phyloP scores from a whole-genome alignment of 306 rosid species.

The Astragalus membranaceus region DNA sequence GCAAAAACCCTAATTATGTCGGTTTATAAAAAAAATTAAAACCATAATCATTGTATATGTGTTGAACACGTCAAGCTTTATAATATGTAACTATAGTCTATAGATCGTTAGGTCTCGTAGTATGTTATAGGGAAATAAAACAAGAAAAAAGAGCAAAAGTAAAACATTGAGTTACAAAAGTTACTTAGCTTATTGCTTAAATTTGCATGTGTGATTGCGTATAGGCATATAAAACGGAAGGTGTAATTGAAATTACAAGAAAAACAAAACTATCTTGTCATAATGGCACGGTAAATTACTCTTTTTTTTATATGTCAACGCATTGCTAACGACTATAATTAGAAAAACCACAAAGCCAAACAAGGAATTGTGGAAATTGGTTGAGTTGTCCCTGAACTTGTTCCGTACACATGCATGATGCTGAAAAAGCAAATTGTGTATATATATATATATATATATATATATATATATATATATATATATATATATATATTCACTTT shows the following conservation, averaged over 20 bases:
- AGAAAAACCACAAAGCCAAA: neutral
- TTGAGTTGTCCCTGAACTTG: slow-evolving; percentile 16
- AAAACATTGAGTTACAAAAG: neutral
- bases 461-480: too few relatives aligned
- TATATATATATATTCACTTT: too few relatives aligned
- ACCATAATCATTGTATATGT: too few relatives aligned
- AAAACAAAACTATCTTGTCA: slow-evolving; percentile 20
- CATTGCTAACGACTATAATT: neutral
- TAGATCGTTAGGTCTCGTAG: neutral
- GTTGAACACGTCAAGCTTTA: too few relatives aligned
- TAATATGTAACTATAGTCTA: too few relatives aligned
- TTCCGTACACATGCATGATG: slow-evolving; percentile 32
- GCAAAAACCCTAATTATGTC: too few relatives aligned
- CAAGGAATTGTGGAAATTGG: neutral
- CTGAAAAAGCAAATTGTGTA: slow-evolving; percentile 10
- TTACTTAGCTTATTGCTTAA: neutral
- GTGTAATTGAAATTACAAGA: neutral
- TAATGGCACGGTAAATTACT: neutral
- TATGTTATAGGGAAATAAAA: neutral
- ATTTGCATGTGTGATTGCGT: slow-evolving; percentile 18
- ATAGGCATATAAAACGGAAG: slow-evolving; percentile 12
- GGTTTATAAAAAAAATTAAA: too few relatives aligned
- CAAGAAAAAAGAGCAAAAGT: neutral
- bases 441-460: too few relatives aligned
- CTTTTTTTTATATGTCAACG: neutral